Evolutionary conservation across 2,329 filamentous ascomycete species (phyloP).

Genomic region (Raffaelea albimanens): DNA sequence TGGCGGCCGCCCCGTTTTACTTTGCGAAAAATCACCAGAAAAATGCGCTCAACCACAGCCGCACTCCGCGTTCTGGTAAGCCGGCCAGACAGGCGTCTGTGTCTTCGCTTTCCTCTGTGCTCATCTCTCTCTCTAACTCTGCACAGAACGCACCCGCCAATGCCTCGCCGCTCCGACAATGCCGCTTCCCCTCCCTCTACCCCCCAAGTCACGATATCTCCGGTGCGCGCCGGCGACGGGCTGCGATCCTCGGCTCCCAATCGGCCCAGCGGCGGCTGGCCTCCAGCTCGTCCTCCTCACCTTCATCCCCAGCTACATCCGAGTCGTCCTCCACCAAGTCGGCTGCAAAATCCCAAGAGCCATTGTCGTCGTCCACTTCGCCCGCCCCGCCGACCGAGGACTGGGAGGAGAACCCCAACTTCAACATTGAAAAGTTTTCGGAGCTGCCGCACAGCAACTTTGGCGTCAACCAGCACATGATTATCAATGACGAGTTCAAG

Average conservation of each 20-base stretch:
- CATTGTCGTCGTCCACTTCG: slow-evolving; percentile 10
- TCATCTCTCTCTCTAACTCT: no score
- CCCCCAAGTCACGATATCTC: neutral
- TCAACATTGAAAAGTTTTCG: slow-evolving; percentile 63
- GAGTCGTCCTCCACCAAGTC: slow-evolving; percentile 12
- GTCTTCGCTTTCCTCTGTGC: no score
- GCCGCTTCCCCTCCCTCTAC: neutral
- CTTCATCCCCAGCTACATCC: no score
- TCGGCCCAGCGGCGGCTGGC: neutral
- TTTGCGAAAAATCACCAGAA: neutral
- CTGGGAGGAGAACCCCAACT: slow-evolving; percentile 69
- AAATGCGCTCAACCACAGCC: slow-evolving; percentile 4
- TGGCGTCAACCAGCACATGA: slow-evolving; percentile 91
- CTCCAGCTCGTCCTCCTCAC: neutral
- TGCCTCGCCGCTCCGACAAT: neutral
- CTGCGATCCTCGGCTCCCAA: neutral
- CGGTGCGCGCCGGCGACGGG: neutral
- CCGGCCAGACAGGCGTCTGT: neutral
- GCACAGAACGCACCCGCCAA: neutral
- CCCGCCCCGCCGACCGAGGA: slow-evolving; percentile 26
- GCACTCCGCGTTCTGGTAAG: slow-evolving; percentile 9
- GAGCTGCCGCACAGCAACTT: slow-evolving; percentile 73
- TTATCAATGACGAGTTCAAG: slow-evolving; percentile 93
- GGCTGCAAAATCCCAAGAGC: no score
- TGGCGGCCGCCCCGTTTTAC: neutral